Evolutionary conservation across 768 basidiomycete species (phyloP).

Genomic region (Megacollybia marginata): DNA sequence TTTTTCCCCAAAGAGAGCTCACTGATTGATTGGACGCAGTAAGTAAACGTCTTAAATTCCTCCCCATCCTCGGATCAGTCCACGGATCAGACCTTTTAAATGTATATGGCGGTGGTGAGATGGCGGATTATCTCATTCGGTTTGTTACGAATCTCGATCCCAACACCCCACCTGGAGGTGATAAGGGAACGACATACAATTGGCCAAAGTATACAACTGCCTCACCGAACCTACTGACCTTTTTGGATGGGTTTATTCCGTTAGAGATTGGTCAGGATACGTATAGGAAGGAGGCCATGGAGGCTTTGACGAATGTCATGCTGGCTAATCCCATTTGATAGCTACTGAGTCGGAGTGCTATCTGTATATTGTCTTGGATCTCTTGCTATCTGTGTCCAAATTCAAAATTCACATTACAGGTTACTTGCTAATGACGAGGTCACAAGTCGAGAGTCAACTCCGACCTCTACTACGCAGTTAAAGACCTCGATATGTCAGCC

Average conservation of each 20-base stretch:
- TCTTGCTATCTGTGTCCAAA: too few relatives aligned
- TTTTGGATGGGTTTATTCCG: slow-evolving; percentile 8
- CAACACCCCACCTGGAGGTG: background rate
- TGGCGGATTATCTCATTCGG: slow-evolving; percentile 21
- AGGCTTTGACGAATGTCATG: slow-evolving; percentile 9
- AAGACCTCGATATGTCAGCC: too few relatives aligned
- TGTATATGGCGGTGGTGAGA: slow-evolving; percentile 14
- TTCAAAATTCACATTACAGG: too few relatives aligned
- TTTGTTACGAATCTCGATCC: slow-evolving; percentile 5
- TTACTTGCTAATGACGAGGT: too few relatives aligned
- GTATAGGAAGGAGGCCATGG: slow-evolving; percentile 21
- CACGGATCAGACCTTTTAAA: slow-evolving; percentile 19
- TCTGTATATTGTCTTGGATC: too few relatives aligned
- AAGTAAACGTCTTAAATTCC: slow-evolving; percentile 35
- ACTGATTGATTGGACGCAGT: slow-evolving; percentile 19
- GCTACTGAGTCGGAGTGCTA: too few relatives aligned
- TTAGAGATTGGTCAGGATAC: slow-evolving; percentile 19
- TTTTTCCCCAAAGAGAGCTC: slow-evolving; percentile 5
- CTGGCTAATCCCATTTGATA: background rate
- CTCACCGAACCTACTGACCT: slow-evolving; percentile 15
- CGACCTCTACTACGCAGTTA: too few relatives aligned
- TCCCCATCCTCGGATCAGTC: slow-evolving; percentile 39
- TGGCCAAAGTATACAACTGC: slow-evolving; percentile 24
- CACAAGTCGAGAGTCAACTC: too few relatives aligned
- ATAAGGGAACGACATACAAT: background rate